Evolutionary conservation across 1,139 yeast species (phyloP).

Genomic region (Candida sanyaensis): DNA sequence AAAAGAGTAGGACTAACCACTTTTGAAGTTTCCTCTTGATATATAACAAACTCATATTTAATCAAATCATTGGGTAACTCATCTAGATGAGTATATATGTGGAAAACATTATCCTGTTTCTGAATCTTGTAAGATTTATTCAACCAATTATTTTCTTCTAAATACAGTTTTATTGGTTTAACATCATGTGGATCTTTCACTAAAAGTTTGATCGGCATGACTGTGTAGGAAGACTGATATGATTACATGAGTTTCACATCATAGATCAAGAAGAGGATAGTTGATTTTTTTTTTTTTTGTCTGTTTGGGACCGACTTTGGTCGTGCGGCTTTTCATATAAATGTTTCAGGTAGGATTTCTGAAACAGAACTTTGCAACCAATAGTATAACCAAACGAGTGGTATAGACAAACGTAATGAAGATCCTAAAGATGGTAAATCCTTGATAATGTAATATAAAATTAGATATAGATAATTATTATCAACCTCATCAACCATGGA

Average conservation of each 20-base stretch:
- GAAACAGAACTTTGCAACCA: not conserved
- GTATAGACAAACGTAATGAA: too few relatives aligned
- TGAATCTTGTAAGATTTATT: slow-evolving; percentile 28
- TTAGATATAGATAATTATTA: too few relatives aligned
- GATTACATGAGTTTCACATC: too few relatives aligned
- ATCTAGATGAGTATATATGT: slow-evolving; percentile 13
- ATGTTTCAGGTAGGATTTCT: not conserved
- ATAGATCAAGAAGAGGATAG: not conserved
- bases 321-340: not conserved
- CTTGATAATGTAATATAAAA: too few relatives aligned
- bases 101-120: slow-evolving; percentile 10
- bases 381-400: not conserved
- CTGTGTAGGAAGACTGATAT: not conserved
- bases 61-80: slow-evolving; percentile 9
- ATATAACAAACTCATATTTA: slow-evolving; percentile 6
- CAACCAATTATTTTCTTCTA: slow-evolving; percentile 22
- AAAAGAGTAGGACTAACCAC: slow-evolving; percentile 4
- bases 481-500: too few relatives aligned
- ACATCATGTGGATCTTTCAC: slow-evolving; percentile 20
- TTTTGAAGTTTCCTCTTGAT: not conserved
- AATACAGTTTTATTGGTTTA: slow-evolving; percentile 25
- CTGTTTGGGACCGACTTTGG: not conserved
- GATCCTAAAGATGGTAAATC: too few relatives aligned
- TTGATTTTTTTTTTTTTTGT: not conserved
- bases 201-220: slow-evolving; percentile 12